Base-by-base conservation (phyloP, 202 grass and related monocot genomes). In the Zoysia matrella region DNA sequence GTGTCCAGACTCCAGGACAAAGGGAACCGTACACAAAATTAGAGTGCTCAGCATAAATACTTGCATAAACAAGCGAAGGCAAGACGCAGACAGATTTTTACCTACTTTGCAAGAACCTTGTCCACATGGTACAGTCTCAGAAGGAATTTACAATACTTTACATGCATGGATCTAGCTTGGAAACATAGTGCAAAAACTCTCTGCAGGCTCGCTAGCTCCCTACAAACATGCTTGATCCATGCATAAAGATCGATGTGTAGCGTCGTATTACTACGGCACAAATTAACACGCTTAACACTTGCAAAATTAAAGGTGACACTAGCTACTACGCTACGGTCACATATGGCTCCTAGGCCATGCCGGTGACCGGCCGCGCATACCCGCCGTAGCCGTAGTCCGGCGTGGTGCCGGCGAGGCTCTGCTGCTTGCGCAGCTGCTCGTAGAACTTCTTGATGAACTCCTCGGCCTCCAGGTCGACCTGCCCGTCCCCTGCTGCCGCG, bases 391-490 rank as follows among this genome's bases (percentile, higher is more conserved):
- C 48, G 61, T 83, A 89, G 8, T 92, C 91, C 11, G 94, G 92
- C 69, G 92, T 97, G 61, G 76, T 78, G 4, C 84, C 11, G 52
- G 75, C 65, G 55, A 90, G 83, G 69, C 86, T 91, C 80, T 87
- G 82, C 81, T 97, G 94, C 67, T 64, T 86, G 70, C 88, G 94
- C 76, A 97, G 90, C 71, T 97, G 83, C 81, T 97, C 86, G 92
- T 94, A 94, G 82, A 97, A 97, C 76, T 74, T 90, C 69, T 86
- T 90, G 76, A 97, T 97, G 83, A 97, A 97, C 52, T 89, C 83
- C 78, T 94, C 94, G 0, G 94, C 94, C 62, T 90, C 80, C 66
- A 1, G 68, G 72, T 95, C 95, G 58, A 93, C 88, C 81, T 83
- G 65, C 8, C 76, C 69, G 13, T 72, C 71, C 8, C 57, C 55